Percentiles rank a stretch among this genome's conserved stretches.
phyloP scores from a whole-genome alignment of 2,329 filamentous ascomycete genomes.

The Simplicillium aogashimaense region DNA sequence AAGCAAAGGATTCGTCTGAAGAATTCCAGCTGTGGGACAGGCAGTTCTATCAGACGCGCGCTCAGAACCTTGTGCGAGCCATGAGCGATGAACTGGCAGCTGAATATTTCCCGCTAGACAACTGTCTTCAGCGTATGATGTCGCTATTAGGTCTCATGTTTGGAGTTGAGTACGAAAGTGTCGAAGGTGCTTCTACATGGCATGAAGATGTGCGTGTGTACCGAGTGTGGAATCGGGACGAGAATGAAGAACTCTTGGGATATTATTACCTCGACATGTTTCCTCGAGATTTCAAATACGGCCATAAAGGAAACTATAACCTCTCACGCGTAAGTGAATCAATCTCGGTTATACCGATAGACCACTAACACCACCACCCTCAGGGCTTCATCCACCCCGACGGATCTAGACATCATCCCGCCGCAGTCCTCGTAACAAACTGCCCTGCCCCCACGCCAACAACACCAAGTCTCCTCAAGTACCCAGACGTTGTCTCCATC shows the following conservation, averaged over 20 bases:
- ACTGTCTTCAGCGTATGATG: constrained; percentile 60
- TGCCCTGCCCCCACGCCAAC: constrained; percentile 63
- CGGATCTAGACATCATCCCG: constrained; percentile 60
- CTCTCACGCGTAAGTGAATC: constrained; percentile 18
- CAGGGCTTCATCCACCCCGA: constrained; percentile 54
- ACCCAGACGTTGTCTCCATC: constrained; percentile 65
- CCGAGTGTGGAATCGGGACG: constrained; percentile 63
- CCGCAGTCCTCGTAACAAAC: constrained; percentile 67
- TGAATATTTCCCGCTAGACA: constrained; percentile 64
- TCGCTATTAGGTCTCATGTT: constrained; percentile 68
- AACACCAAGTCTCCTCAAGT: constrained; percentile 64
- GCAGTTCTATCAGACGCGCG: constrained; percentile 56
- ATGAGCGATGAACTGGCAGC: constrained; percentile 46
- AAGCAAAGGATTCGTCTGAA: constrained; percentile 1
- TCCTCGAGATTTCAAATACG: constrained; percentile 65
- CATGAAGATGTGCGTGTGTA: constrained; percentile 67
- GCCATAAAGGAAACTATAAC: constrained; percentile 72
- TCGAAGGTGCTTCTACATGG: constrained; percentile 44
- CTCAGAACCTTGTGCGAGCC: background rate
- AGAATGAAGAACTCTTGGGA: constrained; percentile 60
- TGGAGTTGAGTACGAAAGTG: constrained; percentile 36
- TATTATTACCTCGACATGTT: constrained; percentile 70
- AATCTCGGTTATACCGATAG: no score
- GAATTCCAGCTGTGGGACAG: constrained; percentile 64
- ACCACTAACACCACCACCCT: constrained; percentile 24